Percentiles rank a stretch among this genome's conserved stretches.
Conservation (phyloP, 1,284 basidiomycete genomes). For the Pseudomicrostroma phylloplanum region DNA sequence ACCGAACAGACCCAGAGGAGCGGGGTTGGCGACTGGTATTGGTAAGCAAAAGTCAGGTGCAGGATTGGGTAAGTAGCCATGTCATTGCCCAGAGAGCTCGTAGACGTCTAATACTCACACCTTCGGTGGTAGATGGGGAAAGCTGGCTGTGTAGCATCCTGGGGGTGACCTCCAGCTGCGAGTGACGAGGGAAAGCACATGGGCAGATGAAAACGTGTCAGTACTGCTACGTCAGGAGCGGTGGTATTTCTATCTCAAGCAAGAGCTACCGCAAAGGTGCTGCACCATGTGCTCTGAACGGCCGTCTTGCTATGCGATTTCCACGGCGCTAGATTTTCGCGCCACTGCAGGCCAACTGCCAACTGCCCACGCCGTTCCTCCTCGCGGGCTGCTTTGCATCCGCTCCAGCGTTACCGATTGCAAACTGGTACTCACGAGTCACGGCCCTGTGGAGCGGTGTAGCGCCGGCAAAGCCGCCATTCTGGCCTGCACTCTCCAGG, state of each 20-base stretch:
- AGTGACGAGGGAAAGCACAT: slow-evolving; percentile 17
- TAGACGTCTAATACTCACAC: slow-evolving; percentile 2
- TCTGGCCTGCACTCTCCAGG: slow-evolving; percentile 14
- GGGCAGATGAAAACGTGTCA: background rate
- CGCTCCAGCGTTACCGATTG: too few species aligned
- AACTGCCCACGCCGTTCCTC: background rate
- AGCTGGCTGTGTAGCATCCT: slow-evolving; percentile 52
- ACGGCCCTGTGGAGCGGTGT: slow-evolving; percentile 11
- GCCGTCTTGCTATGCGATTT: background rate
- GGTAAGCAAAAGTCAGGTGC: slow-evolving; percentile 4
- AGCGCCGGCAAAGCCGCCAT: slow-evolving; percentile 33
- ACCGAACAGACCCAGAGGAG: slow-evolving; percentile 54
- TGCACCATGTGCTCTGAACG: background rate
- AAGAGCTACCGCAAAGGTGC: background rate
- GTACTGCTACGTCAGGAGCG: background rate
- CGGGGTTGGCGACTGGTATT: slow-evolving; percentile 54
- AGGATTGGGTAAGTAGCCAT: background rate
- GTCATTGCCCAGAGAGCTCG: background rate
- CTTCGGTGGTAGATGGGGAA: slow-evolving; percentile 39
- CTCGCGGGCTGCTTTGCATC: too few species aligned
- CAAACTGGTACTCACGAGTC: slow-evolving; percentile 16
- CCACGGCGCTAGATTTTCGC: background rate
- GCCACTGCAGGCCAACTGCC: background rate
- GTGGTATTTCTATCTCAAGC: too few species aligned
- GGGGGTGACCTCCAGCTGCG: slow-evolving; percentile 53